These are phyloP conservation scores for Oryza rufipogon DNA, from an alignment of 176 grass and related monocot genomes.

Conservation along the genomic window DNA sequence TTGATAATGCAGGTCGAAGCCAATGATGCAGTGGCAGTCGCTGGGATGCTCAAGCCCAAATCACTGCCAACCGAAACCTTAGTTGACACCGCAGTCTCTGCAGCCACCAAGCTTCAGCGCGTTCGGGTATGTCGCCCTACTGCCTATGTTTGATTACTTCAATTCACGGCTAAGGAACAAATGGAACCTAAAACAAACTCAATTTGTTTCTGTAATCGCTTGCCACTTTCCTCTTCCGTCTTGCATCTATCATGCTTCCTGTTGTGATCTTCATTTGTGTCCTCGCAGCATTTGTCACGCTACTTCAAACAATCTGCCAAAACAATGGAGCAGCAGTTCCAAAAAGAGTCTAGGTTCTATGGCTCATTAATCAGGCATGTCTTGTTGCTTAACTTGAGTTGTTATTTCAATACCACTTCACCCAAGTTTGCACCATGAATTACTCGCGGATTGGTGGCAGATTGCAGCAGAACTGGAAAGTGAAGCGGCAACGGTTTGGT, in stretches of 20 bases:
- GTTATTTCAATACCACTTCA: slow-evolving; percentile 11
- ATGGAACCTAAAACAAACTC: background rate
- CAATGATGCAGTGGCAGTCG: slow-evolving; percentile 78
- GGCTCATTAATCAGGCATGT: slow-evolving; percentile 82
- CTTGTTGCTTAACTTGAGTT: slow-evolving; percentile 31
- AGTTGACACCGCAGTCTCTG: slow-evolving; percentile 78
- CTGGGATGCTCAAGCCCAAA: slow-evolving; percentile 77
- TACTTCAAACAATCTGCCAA: slow-evolving; percentile 93
- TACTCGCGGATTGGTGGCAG: slow-evolving; percentile 45
- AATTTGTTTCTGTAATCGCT: background rate
- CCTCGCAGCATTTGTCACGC: slow-evolving; percentile 69
- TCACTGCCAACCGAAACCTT: slow-evolving; percentile 72
- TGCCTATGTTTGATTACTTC: background rate
- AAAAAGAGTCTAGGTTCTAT: slow-evolving; percentile 83
- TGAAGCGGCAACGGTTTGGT: slow-evolving; percentile 73
- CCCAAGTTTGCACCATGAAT: slow-evolving; percentile 7
- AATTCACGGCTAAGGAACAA: background rate
- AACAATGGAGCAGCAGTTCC: slow-evolving; percentile 81
- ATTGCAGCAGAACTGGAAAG: slow-evolving; percentile 98
- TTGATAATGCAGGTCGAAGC: slow-evolving; percentile 78
- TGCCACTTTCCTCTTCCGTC: slow-evolving; percentile 9
- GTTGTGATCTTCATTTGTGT: slow-evolving; percentile 13
- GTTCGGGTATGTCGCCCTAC: slow-evolving; percentile 55
- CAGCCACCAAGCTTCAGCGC: slow-evolving; percentile 86
- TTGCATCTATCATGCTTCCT: slow-evolving; percentile 26